A percentile compares a stretch with the other conserved stretches of the same genome.
Evolutionary conservation across 2,329 filamentous ascomycete genomes (phyloP).

Genomic region (Penicillium sp.): DNA sequence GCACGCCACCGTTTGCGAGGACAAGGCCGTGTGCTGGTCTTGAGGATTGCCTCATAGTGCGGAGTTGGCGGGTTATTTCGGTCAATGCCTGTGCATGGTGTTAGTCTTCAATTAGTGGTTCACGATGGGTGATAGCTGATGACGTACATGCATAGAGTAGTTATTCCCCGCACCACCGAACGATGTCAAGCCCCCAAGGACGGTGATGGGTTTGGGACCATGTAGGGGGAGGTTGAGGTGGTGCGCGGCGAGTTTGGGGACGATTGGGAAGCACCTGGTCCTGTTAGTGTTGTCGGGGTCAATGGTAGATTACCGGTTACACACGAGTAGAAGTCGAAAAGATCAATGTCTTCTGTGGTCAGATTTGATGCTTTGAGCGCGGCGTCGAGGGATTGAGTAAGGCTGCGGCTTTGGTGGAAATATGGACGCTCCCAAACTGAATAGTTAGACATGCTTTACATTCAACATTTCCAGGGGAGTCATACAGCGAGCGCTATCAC

Average conservation of each 20-base stretch:
- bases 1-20: slow-evolving; percentile 68
- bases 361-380: slow-evolving; percentile 56
- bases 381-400: slow-evolving; percentile 62
- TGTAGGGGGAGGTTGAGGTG: slow-evolving; percentile 62
- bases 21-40: slow-evolving; percentile 54
- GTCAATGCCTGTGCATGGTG: slow-evolving; percentile 50
- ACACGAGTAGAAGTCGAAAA: slow-evolving; percentile 68
- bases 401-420: slow-evolving; percentile 62
- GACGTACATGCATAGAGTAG: slow-evolving; percentile 67
- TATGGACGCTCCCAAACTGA: slow-evolving; percentile 68
- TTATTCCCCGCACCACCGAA: slow-evolving; percentile 75
- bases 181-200: slow-evolving; percentile 69
- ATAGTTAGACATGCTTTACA: not conserved
- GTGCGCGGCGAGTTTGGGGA: slow-evolving; percentile 67
- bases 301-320: slow-evolving; percentile 14
- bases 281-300: not conserved
- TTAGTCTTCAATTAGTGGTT: slow-evolving; percentile 22
- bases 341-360: slow-evolving; percentile 58
- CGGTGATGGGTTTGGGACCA: slow-evolving; percentile 59
- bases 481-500: slow-evolving; percentile 61
- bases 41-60: slow-evolving; percentile 28
- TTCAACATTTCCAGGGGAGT: not conserved
- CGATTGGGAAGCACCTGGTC: slow-evolving; percentile 69
- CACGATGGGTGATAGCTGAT: slow-evolving; percentile 5
- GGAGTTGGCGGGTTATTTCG: slow-evolving; percentile 60